phyloP scores from a whole-genome alignment of 257 asterid species.

The Misopates orontium region DNA sequence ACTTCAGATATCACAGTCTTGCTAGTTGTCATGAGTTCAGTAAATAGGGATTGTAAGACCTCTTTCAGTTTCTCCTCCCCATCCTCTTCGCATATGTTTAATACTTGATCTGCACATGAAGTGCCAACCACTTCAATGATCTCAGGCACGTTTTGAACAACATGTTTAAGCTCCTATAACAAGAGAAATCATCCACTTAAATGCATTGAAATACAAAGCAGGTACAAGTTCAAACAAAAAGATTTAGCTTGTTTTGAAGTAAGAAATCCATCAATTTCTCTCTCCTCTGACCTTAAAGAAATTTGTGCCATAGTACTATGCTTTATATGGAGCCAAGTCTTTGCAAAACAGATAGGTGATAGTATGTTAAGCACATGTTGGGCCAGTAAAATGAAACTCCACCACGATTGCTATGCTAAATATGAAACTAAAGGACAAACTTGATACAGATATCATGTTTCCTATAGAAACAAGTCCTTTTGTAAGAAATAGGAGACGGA shows the following conservation, averaged over 20 bases:
- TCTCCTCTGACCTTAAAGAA: too few species aligned
- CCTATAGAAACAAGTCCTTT: too few species aligned
- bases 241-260: not conserved
- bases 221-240: conserved; percentile 9
- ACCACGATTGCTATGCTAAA: too few species aligned
- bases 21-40: conserved; percentile 72
- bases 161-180: conserved; percentile 77
- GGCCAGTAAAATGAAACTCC: too few species aligned
- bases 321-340: too few species aligned
- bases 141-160: conserved; percentile 80
- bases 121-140: conserved; percentile 74
- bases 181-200: conserved; percentile 19
- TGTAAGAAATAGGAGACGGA: not conserved
- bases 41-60: conserved; percentile 60
- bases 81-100: conserved; percentile 41
- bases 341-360: too few species aligned
- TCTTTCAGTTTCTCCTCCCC: conserved; percentile 56
- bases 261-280: too few species aligned
- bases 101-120: conserved; percentile 46
- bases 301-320: too few species aligned
- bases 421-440: too few species aligned
- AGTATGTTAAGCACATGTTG: too few species aligned
- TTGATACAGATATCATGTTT: too few species aligned
- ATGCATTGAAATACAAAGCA: conserved; percentile 10
- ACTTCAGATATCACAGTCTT: conserved; percentile 51